Conservation (phyloP, 1,139 yeast genomes). For the Kodamaea derodonti region DNA sequence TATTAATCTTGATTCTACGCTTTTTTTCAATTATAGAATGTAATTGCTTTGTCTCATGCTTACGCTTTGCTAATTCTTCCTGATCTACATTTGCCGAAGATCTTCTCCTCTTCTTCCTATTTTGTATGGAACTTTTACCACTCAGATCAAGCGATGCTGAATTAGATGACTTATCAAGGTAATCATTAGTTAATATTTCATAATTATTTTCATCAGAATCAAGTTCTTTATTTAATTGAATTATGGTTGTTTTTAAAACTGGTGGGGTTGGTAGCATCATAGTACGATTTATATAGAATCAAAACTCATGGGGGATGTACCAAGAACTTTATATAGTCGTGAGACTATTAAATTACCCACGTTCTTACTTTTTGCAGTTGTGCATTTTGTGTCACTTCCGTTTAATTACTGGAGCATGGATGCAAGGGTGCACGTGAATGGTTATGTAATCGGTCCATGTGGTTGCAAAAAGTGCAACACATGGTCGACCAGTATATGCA, state of each 20-base stretch:
- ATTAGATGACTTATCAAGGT: conserved; percentile 10
- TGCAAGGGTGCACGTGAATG: too few species aligned
- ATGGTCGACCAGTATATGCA: too few species aligned
- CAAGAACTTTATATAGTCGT: background rate
- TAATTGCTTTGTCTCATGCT: conserved; percentile 56
- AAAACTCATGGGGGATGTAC: too few species aligned
- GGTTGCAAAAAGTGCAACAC: background rate
- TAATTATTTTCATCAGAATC: conserved; percentile 41
- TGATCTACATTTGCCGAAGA: conserved; percentile 44
- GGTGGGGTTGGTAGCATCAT: conserved; percentile 52
- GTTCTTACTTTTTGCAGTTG: background rate
- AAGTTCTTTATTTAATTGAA: conserved; percentile 51
- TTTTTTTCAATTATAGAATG: conserved; percentile 81
- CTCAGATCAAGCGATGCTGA: conserved; percentile 3
- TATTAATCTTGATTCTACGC: conserved; percentile 71
- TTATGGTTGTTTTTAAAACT: conserved; percentile 56
- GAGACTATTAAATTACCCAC: background rate
- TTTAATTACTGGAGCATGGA: background rate
- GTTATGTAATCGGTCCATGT: background rate
- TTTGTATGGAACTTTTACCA: conserved; percentile 3
- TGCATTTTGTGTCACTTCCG: background rate
- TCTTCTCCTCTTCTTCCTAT: conserved; percentile 45
- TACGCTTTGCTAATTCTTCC: conserved; percentile 52
- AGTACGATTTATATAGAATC: background rate
- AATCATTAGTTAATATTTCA: conserved; percentile 41